Percentiles rank a stretch among this genome's conserved stretches.
phyloP scores from a whole-genome alignment of 345 rosid species.

The Melastoma malabathricum region DNA sequence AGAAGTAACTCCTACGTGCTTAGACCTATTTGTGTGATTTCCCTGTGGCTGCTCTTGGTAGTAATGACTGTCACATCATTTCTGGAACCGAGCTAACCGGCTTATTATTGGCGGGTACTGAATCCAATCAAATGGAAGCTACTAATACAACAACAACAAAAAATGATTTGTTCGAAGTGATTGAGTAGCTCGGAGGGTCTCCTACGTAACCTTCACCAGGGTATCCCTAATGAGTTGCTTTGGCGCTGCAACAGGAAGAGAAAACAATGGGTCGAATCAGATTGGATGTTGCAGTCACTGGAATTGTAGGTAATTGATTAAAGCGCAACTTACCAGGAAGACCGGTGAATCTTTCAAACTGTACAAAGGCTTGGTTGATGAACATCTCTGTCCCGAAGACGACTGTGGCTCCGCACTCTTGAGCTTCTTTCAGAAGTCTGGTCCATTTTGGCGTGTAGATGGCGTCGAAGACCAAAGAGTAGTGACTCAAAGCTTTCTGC shows the following conservation, averaged over 20 bases:
- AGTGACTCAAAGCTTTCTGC: constrained; percentile 42
- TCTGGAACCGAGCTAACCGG: too few relatives aligned
- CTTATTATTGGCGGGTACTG: too few relatives aligned
- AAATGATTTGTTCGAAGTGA: constrained; percentile 1
- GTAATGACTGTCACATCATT: too few relatives aligned
- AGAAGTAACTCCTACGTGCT: constrained; percentile 32
- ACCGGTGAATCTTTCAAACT: constrained; percentile 47
- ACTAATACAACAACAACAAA: background rate
- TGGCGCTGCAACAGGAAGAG: constrained; percentile 27
- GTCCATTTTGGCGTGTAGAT: constrained; percentile 50
- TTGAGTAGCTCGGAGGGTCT: constrained; percentile 4
- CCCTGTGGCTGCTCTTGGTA: too few relatives aligned
- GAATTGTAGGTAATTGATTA: too few relatives aligned
- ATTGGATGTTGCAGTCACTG: background rate
- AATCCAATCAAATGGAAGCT: too few relatives aligned
- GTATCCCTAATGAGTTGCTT: constrained; percentile 35
- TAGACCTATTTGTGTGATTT: background rate
- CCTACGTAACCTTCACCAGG: constrained; percentile 27
- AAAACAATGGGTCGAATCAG: background rate
- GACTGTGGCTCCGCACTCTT: constrained; percentile 32
- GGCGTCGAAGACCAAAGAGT: constrained; percentile 44
- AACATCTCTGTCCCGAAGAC: constrained; percentile 50
- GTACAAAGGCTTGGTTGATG: constrained; percentile 44
- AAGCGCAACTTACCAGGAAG: constrained; percentile 32
- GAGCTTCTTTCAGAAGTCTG: constrained; percentile 42